These are phyloP conservation scores for Eimeria necatrix DNA, from an alignment of 169 alveolate genomes.

Conservation along the genomic window DNA sequence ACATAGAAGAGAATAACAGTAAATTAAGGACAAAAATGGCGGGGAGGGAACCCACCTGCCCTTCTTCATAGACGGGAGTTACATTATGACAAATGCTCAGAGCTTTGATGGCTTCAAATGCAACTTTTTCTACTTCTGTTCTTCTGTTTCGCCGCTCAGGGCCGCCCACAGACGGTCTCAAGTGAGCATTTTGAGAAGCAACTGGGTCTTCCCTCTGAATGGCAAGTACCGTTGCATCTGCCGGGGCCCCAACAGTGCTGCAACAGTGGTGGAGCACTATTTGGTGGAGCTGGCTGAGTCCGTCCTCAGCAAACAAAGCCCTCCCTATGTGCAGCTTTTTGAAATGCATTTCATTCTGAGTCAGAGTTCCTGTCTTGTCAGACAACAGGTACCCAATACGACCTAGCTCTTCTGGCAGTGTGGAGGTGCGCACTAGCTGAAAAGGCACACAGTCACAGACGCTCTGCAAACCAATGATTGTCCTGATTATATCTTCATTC, in stretches of 20 bases:
- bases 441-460: not conserved
- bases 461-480: not conserved
- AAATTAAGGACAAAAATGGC: not conserved
- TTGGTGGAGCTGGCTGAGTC: constrained; percentile 56
- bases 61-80: constrained; percentile 89
- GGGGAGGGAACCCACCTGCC: not conserved
- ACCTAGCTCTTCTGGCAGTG: constrained; percentile 98
- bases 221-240: not conserved
- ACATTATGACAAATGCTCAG: constrained; percentile 96
- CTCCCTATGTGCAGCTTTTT: constrained; percentile 88
- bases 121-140: not conserved
- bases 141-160: not conserved
- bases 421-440: constrained; percentile 83
- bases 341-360: constrained; percentile 98
- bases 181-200: not conserved
- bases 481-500: no score
- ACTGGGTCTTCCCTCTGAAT: not conserved
- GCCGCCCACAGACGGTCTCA: not conserved
- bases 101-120: constrained; percentile 89
- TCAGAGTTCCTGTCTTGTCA: constrained; percentile 99
- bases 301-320: constrained; percentile 86
- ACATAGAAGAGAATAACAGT: not conserved
- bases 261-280: not conserved
- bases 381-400: constrained; percentile 96
- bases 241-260: not conserved